Evolutionary conservation across 2,329 filamentous ascomycete species (phyloP), one percentile per base, ranked within the genome.

Genomic region (Diaporthe sp.): DNA sequence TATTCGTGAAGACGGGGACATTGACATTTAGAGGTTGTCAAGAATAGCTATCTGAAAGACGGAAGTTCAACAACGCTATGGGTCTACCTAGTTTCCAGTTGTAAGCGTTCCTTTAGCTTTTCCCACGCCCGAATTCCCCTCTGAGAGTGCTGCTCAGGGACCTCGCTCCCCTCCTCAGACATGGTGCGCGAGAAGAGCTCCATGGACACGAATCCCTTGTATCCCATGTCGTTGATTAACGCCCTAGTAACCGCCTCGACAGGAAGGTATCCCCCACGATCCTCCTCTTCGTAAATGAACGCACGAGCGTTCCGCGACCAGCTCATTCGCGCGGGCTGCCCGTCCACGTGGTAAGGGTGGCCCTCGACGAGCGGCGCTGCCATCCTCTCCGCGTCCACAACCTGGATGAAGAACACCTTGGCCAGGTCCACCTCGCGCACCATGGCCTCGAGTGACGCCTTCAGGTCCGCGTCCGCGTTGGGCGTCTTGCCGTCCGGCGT

Each of bases 291-390:
- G 73, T 90, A 90, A 53, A 91, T 88, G 79, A 92, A 93, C 0
- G 91, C 81, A 12, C 91, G 84, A 61, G 89, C 90, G 79, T 92
- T 92, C 34, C 91, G 84, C 46, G 89, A 91, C 91, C 91, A 93
- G 68, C 85, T 90, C 91, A 93, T 92, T 4, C 90, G 84, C 1
- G 89, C 79, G n/a, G 87, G 88, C 79, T 92, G 90, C 1, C 84
- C 86, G 0, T 85, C 81, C 3, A 87, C 85, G 81, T 91, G 87
- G 77, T 89, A 91, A 19, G 84, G 81, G 79, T 93, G 91, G 0
- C 84, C 86, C 15, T 85, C 80, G 10, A 86, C 78, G 31, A 93
- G 79, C 0, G 90, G 90, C 12, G 81, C 78, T 0, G 80, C 79
- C 12, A 92, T 82, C 8, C 86, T 83, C 79, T 92, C 90, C 0